phyloP scores from a whole-genome alignment of 495 filamentous ascomycete genomes.

The Chaetomium cochliodes region DNA sequence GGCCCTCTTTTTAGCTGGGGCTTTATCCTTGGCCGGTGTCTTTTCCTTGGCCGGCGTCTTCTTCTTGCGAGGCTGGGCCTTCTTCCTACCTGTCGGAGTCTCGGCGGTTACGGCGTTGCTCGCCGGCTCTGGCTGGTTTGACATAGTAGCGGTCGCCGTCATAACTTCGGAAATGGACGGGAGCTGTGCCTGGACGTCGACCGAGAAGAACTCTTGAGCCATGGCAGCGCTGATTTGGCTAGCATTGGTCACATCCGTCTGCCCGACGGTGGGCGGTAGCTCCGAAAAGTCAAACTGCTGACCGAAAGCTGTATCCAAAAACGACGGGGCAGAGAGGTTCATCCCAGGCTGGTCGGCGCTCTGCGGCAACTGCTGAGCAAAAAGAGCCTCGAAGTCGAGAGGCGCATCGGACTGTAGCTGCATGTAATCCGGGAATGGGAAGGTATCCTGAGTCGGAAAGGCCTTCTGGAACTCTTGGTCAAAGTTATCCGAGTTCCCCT shows the following conservation, averaged over 20 bases:
- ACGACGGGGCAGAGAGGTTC: neutral
- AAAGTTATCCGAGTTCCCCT: conserved; percentile 18
- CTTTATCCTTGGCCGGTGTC: neutral
- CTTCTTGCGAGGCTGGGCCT: conserved; percentile 5
- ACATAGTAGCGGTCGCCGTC: neutral
- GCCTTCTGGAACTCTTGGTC: conserved; percentile 6
- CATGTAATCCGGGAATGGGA: too few relatives aligned
- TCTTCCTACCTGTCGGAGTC: neutral
- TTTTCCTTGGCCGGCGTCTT: conserved; percentile 7
- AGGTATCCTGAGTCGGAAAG: neutral
- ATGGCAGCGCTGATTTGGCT: neutral
- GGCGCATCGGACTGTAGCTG: neutral
- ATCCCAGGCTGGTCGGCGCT: neutral
- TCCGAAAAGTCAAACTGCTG: neutral
- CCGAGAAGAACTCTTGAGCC: conserved; percentile 10
- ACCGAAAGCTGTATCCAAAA: neutral
- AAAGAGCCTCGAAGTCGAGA: conserved; percentile 7
- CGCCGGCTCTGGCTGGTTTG: neutral
- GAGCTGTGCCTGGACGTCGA: conserved; percentile 10
- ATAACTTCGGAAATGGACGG: conserved; percentile 11
- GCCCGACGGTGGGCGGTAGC: neutral
- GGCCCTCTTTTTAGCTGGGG: neutral
- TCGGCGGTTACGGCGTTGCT: neutral
- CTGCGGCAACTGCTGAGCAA: neutral
- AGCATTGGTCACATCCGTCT: neutral